phyloP scores from a whole-genome alignment of 192 early-diverging fungal genomes.

The Backusella mclennaniae region DNA sequence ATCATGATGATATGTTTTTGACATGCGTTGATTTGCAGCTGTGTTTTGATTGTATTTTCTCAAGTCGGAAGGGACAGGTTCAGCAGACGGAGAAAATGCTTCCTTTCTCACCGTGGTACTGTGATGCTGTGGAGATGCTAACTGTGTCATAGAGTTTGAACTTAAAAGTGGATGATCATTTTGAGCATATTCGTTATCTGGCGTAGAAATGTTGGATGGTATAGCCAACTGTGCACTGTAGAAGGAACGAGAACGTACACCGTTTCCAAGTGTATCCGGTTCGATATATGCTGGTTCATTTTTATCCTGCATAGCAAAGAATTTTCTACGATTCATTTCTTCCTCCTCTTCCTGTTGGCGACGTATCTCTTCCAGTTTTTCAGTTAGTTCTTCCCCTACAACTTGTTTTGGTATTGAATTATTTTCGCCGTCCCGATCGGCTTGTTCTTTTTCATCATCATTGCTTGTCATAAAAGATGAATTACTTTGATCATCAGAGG shows the following conservation, averaged over 20 bases:
- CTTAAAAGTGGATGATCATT: background rate
- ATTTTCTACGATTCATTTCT: constrained; percentile 20
- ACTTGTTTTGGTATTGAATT: background rate
- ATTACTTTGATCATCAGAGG: constrained; percentile 21
- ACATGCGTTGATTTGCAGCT: background rate
- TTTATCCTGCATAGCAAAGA: constrained; percentile 15
- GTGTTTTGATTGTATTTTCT: background rate
- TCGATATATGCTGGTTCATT: background rate
- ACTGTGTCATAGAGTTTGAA: background rate
- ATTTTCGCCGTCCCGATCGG: background rate
- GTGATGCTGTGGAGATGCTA: background rate
- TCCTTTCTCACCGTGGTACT: background rate
- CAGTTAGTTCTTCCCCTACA: background rate
- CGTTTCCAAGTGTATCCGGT: background rate
- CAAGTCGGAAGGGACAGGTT: background rate
- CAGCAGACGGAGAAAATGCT: background rate
- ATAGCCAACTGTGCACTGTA: constrained; percentile 3
- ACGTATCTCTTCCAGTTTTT: constrained; percentile 22
- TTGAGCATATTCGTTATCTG: background rate
- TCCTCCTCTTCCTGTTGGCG: constrained; percentile 34
- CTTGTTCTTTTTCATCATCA: constrained; percentile 7
- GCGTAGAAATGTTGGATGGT: background rate
- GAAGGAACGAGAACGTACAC: background rate
- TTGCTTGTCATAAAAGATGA: background rate
- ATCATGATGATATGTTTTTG: background rate